These are phyloP conservation scores for Epichloe hybrida DNA, from an alignment of 2,329 filamentous ascomycete genomes.

Conservation along the genomic window DNA sequence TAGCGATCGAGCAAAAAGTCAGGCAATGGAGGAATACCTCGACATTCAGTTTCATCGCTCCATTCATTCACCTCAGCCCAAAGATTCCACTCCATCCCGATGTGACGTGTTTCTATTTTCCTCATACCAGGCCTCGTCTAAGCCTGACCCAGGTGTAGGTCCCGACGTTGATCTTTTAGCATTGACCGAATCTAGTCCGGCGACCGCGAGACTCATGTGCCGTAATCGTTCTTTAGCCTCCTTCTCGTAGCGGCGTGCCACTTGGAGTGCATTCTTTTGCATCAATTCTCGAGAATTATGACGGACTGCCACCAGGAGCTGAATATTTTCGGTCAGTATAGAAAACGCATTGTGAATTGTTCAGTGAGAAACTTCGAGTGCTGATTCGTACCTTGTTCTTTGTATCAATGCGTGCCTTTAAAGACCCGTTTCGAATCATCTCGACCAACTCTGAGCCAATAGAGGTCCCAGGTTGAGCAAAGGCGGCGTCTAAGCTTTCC, in stretches of 20 bases:
- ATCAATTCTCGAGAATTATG: slow-evolving; percentile 53
- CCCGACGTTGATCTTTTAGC: slow-evolving; percentile 10
- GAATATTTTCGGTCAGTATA: neutral
- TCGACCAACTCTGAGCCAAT: slow-evolving; percentile 62
- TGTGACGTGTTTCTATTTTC: slow-evolving; percentile 8
- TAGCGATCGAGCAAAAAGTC: neutral
- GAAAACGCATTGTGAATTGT: neutral
- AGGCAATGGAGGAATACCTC: neutral
- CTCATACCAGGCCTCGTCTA: slow-evolving; percentile 23
- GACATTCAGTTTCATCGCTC: neutral
- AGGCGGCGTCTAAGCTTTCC: slow-evolving; percentile 62
- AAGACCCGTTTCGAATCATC: slow-evolving; percentile 60
- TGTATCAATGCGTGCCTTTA: slow-evolving; percentile 73
- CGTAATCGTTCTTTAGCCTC: slow-evolving; percentile 65
- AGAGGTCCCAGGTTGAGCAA: slow-evolving; percentile 47
- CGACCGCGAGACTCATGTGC: slow-evolving; percentile 60
- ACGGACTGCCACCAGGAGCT: slow-evolving; percentile 61
- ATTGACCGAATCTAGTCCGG: slow-evolving; percentile 53
- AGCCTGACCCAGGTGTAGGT: slow-evolving; percentile 4
- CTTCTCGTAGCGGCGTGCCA: slow-evolving; percentile 57
- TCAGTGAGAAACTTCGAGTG: neutral
- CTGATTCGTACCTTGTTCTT: slow-evolving; percentile 51
- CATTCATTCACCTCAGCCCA: slow-evolving; percentile 3
- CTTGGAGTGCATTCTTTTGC: slow-evolving; percentile 54
- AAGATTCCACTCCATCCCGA: slow-evolving; percentile 2